phyloP scores from a whole-genome alignment of 2,329 filamentous ascomycete species.

The Fusarium citri region DNA sequence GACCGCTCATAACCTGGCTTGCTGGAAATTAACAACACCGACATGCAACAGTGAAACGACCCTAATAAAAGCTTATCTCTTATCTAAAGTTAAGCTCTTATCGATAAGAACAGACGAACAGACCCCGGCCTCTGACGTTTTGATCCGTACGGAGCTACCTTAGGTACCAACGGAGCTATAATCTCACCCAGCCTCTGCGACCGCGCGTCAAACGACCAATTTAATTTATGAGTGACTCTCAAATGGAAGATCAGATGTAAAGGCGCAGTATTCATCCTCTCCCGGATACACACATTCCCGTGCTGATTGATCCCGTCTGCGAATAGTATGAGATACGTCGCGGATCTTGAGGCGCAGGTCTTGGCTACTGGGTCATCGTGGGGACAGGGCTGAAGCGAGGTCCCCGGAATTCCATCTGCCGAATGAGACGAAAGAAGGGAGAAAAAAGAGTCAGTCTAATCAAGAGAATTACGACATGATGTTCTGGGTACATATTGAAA shows the following conservation, averaged over 20 bases:
- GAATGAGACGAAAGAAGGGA: background rate
- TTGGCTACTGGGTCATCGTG: constrained; percentile 6
- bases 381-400: constrained; percentile 26
- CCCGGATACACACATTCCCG: constrained; percentile 24
- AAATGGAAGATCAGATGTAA: background rate
- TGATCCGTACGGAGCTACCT: background rate
- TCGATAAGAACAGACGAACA: constrained; percentile 14
- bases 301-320: background rate
- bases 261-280: constrained; percentile 3
- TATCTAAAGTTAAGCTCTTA: constrained; percentile 1
- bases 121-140: background rate
- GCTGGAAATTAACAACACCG: background rate
- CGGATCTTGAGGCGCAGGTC: constrained; percentile 4
- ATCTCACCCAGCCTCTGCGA: constrained; percentile 35
- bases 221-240: background rate
- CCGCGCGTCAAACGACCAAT: constrained; percentile 27
- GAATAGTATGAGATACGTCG: background rate
- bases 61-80: constrained; percentile 1
- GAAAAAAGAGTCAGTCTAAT: background rate
- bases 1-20: background rate
- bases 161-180: constrained; percentile 3
- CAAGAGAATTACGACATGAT: constrained; percentile 6
- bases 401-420: background rate
- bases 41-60: background rate
- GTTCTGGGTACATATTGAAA: background rate